Conservation (phyloP, 2,329 filamentous ascomycete genomes). For the Colletotrichum simmondsii region DNA sequence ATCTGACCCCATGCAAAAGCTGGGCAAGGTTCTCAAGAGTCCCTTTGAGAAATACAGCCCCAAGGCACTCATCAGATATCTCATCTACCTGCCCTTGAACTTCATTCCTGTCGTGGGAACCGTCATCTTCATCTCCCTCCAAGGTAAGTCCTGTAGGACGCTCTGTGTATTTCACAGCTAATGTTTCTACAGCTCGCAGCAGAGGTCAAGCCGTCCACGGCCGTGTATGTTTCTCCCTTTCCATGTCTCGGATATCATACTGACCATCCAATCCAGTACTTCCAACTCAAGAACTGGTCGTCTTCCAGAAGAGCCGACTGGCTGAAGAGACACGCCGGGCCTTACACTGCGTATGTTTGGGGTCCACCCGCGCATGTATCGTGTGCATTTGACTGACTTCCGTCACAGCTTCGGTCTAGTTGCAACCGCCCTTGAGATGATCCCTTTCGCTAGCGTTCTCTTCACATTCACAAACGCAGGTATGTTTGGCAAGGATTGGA, state of each 20-base stretch:
- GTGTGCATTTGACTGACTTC: background rate
- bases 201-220: conserved; percentile 62
- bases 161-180: conserved; percentile 12
- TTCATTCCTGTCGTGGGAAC: conserved; percentile 93
- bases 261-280: conserved; percentile 70
- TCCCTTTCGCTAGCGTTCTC: conserved; percentile 84
- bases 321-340: conserved; percentile 75
- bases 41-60: conserved; percentile 68
- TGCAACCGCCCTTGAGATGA: conserved; percentile 84
- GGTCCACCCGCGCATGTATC: background rate
- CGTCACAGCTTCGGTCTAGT: conserved; percentile 74
- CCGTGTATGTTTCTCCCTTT: conserved; percentile 56
- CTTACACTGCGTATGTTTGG: conserved; percentile 78
- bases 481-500: conserved; percentile 43
- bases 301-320: conserved; percentile 72
- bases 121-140: conserved; percentile 79
- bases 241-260: background rate
- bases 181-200: conserved; percentile 43
- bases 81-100: conserved; percentile 91
- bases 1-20: conserved; percentile 64
- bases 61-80: conserved; percentile 77
- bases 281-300: conserved; percentile 89
- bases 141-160: conserved; percentile 60
- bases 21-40: conserved; percentile 68
- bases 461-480: conserved; percentile 91